Conservation (phyloP, 352 stramenopile species). For the Phytophthora tubulina region DNA sequence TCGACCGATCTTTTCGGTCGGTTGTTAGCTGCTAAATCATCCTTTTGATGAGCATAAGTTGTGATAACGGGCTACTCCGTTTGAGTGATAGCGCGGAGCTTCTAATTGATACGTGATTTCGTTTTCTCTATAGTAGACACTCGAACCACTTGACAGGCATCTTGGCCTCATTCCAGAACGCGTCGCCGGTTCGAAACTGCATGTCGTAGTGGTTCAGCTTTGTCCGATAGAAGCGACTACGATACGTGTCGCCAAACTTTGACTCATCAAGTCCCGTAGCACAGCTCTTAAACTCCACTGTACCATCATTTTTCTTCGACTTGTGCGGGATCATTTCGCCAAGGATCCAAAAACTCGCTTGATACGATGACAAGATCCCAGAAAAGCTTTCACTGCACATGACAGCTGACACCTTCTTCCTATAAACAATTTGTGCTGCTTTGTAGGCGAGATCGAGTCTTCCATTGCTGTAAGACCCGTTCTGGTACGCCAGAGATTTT, state of each 20-base stretch:
- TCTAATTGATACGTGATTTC: no score
- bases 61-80: not conserved
- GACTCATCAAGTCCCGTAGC: constrained; percentile 3
- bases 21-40: no score
- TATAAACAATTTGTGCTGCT: constrained; percentile 34
- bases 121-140: constrained; percentile 40
- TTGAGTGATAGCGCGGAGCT: not conserved
- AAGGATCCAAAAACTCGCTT: constrained; percentile 31
- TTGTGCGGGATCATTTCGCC: constrained; percentile 37
- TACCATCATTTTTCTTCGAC: constrained; percentile 37
- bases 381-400: constrained; percentile 46
- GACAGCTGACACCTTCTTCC: constrained; percentile 34
- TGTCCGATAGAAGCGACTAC: constrained; percentile 23
- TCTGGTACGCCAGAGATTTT: constrained; percentile 41
- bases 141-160: constrained; percentile 54
- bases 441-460: constrained; percentile 27
- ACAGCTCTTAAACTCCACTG: constrained; percentile 49
- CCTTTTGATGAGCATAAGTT: not conserved
- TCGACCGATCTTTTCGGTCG: no score
- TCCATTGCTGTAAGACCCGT: constrained; percentile 21
- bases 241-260: constrained; percentile 21
- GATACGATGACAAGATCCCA: constrained; percentile 43
- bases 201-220: constrained; percentile 48
- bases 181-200: constrained; percentile 45
- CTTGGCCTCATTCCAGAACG: constrained; percentile 35